Conservation (phyloP, 2,329 filamentous ascomycete species). For the Aphanocladium album region DNA sequence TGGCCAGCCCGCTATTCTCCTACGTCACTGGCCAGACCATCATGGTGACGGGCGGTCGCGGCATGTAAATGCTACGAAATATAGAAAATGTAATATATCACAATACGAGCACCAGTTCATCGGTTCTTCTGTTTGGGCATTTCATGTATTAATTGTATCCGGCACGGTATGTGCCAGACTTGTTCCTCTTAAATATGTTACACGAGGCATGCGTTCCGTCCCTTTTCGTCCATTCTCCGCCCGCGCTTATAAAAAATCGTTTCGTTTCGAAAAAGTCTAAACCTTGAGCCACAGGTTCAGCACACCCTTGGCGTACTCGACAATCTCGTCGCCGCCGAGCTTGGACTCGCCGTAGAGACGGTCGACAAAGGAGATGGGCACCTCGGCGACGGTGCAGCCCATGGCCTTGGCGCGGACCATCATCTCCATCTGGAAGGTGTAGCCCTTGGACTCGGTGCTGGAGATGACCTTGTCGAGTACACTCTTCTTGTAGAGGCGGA, state of each 20-base stretch:
- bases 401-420: slow-evolving; percentile 96
- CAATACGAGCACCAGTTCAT: not conserved
- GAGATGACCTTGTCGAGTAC: slow-evolving; percentile 86
- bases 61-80: slow-evolving; percentile 39
- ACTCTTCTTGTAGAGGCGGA: slow-evolving; percentile 87
- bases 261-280: slow-evolving; percentile 35
- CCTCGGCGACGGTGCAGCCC: slow-evolving; percentile 90
- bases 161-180: not conserved
- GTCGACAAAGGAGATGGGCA: slow-evolving; percentile 95
- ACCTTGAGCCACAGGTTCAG: slow-evolving; percentile 74
- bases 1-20: slow-evolving; percentile 75
- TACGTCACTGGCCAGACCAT: slow-evolving; percentile 87
- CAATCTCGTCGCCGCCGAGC: slow-evolving; percentile 90
- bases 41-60: slow-evolving; percentile 73
- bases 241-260: not conserved
- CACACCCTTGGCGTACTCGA: slow-evolving; percentile 89
- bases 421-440: slow-evolving; percentile 99
- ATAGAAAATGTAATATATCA: not conserved
- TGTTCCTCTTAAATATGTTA: not conserved
- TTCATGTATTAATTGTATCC: slow-evolving; percentile 7
- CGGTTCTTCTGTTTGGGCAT: not conserved
- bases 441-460: slow-evolving; percentile 91
- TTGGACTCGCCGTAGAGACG: slow-evolving; percentile 93
- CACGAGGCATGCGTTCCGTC: not conserved
- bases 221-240: not conserved